These are phyloP conservation scores for Trametes coccinea DNA, from an alignment of 768 basidiomycete genomes.

Conservation along the genomic window DNA sequence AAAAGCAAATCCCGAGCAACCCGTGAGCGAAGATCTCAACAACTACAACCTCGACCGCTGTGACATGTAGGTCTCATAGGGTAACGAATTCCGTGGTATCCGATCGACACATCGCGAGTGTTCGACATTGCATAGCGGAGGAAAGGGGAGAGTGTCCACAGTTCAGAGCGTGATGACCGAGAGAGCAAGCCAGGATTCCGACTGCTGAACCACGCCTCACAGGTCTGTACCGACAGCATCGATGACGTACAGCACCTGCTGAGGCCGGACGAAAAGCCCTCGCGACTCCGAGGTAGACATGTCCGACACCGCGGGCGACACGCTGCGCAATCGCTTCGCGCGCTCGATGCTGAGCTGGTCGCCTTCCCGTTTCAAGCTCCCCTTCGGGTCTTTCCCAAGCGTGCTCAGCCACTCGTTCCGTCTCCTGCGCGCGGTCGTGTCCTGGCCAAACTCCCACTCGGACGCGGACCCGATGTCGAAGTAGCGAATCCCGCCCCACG, in stretches of 20 bases:
- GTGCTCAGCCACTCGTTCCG: constrained; percentile 34
- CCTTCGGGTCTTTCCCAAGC: constrained; percentile 37
- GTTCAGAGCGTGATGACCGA: not conserved
- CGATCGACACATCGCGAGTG: constrained; percentile 4
- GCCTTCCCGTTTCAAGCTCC: constrained; percentile 55
- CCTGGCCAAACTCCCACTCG: constrained; percentile 64
- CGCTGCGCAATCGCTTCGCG: constrained; percentile 63
- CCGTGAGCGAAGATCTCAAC: not conserved
- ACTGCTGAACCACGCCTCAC: constrained; percentile 26
- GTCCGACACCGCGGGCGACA: constrained; percentile 64
- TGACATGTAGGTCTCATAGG: not conserved
- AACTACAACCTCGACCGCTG: not conserved
- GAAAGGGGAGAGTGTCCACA: not conserved
- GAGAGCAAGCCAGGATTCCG: no score
- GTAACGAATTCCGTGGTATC: constrained; percentile 10
- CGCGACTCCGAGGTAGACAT: constrained; percentile 61
- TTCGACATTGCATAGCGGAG: constrained; percentile 6
- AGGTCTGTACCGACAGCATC: constrained; percentile 74
- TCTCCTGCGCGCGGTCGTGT: constrained; percentile 47
- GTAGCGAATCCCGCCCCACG: constrained; percentile 78
- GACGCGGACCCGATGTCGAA: constrained; percentile 71
- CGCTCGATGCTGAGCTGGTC: constrained; percentile 49
- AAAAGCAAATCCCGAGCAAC: not conserved
- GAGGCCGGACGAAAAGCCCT: constrained; percentile 81
- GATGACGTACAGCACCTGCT: constrained; percentile 85